phyloP scores from a whole-genome alignment of 371 early-diverging fungal genomes.

The Mortierella sp. region DNA sequence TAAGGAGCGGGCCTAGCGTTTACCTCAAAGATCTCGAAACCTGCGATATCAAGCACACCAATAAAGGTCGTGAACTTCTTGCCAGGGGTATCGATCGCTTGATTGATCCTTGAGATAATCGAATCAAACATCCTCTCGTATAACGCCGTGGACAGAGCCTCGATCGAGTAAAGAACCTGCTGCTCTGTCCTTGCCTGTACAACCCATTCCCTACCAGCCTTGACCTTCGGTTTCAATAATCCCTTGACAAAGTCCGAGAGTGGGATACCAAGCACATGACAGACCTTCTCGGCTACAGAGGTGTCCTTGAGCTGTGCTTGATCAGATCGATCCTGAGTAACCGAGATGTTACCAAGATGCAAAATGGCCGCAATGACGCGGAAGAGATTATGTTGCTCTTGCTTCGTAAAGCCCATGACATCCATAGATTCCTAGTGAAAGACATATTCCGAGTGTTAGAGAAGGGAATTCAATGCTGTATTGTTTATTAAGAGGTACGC shows the following conservation, averaged over 20 bases:
- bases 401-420: slow-evolving; percentile 83
- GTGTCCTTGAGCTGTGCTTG: slow-evolving; percentile 90
- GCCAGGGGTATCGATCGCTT: slow-evolving; percentile 79
- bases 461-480: too few relatives aligned
- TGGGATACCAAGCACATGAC: slow-evolving; percentile 95
- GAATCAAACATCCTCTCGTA: slow-evolving; percentile 98
- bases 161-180: slow-evolving; percentile 93
- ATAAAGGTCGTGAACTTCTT: slow-evolving; percentile 86
- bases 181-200: slow-evolving; percentile 86
- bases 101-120: slow-evolving; percentile 92
- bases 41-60: slow-evolving; percentile 99
- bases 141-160: slow-evolving; percentile 94
- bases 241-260: slow-evolving; percentile 88
- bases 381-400: slow-evolving; percentile 87
- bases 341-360: slow-evolving; percentile 95
- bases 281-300: slow-evolving; percentile 86
- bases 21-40: slow-evolving; percentile 99
- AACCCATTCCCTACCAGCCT: slow-evolving; percentile 98
- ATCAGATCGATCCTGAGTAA: slow-evolving; percentile 81
- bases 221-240: slow-evolving; percentile 91
- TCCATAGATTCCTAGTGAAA: slow-evolving; percentile 77
- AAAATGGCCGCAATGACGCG: slow-evolving; percentile 93
- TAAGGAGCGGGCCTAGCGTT: too few relatives aligned
- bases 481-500: background rate
- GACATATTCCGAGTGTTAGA: too few relatives aligned